phyloP scores from a whole-genome alignment of 2,329 filamentous ascomycete species.

The Verticillium isaacii region DNA sequence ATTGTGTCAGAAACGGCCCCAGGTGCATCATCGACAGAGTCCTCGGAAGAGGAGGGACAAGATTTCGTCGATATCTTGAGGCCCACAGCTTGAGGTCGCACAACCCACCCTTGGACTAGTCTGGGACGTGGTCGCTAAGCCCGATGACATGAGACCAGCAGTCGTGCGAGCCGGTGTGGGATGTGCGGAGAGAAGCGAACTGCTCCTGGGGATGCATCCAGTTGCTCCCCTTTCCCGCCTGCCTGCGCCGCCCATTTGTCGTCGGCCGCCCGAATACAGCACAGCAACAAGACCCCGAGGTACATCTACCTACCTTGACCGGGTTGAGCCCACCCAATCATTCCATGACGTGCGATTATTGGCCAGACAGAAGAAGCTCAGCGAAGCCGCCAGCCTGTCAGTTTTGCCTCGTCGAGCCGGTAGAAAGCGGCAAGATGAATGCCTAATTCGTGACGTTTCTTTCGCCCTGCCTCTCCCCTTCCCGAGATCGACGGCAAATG shows the following conservation, averaged over 20 bases:
- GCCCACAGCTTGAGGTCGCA: neutral
- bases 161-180: neutral
- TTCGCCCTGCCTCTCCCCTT: neutral
- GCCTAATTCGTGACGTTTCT: neutral
- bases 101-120: neutral
- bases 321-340: neutral
- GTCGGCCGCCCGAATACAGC: neutral
- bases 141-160: neutral
- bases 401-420: neutral
- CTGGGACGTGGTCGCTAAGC: neutral
- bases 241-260: neutral
- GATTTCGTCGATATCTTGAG: neutral
- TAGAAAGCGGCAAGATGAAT: neutral
- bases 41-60: neutral
- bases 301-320: neutral
- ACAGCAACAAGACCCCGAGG: neutral
- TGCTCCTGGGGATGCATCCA: neutral
- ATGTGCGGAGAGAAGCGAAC: neutral
- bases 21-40: neutral
- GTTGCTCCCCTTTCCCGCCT: too few relatives aligned
- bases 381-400: neutral
- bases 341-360: neutral
- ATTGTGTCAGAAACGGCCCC: neutral
- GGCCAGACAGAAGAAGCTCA: neutral
- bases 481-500: neutral